Percentiles rank a stretch among this genome's conserved stretches.
Conservation (phyloP, 2,329 filamentous ascomycete species). For the Fusarium torreyae region DNA sequence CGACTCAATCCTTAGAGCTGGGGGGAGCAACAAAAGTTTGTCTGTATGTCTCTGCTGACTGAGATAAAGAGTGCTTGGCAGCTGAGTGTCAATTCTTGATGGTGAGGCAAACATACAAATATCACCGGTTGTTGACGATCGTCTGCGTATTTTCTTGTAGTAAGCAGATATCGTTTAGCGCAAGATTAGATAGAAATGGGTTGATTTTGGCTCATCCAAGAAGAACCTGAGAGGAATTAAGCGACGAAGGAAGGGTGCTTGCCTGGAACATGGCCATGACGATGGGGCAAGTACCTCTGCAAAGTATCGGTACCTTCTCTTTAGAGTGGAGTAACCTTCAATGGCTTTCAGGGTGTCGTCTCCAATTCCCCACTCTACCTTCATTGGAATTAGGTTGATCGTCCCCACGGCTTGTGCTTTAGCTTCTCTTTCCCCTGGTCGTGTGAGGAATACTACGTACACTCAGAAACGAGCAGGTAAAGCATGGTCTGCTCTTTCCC, state of each 20-base stretch:
- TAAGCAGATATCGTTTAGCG: not conserved
- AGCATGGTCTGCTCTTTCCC: conserved; percentile 5
- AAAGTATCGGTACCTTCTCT: conserved; percentile 37
- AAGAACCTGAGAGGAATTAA: not conserved
- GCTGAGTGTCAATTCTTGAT: not conserved
- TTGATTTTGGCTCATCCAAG: conserved; percentile 7
- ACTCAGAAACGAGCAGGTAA: conserved; percentile 15
- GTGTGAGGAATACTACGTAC: conserved; percentile 22
- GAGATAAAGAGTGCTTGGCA: conserved; percentile 23
- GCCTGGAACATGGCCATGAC: conserved; percentile 1
- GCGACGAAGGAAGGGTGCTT: conserved; percentile 16
- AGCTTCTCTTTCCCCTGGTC: conserved; percentile 10
- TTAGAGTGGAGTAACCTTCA: conserved; percentile 29
- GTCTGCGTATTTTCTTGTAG: not conserved
- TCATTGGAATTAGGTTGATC: conserved; percentile 40
- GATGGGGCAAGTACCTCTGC: conserved; percentile 33
- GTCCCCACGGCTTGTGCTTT: conserved; percentile 35
- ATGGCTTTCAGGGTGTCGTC: conserved; percentile 24
- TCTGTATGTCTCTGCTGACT: conserved; percentile 14
- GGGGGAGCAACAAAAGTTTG: conserved; percentile 31
- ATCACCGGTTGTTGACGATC: not conserved
- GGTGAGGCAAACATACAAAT: not conserved
- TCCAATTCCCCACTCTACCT: conserved; percentile 40
- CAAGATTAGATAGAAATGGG: conserved; percentile 11
- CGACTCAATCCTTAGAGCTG: conserved; percentile 1